Evolutionary conservation across 148 eudicot genomes (phyloP).

Genomic region (Euryodendron excelsum): DNA sequence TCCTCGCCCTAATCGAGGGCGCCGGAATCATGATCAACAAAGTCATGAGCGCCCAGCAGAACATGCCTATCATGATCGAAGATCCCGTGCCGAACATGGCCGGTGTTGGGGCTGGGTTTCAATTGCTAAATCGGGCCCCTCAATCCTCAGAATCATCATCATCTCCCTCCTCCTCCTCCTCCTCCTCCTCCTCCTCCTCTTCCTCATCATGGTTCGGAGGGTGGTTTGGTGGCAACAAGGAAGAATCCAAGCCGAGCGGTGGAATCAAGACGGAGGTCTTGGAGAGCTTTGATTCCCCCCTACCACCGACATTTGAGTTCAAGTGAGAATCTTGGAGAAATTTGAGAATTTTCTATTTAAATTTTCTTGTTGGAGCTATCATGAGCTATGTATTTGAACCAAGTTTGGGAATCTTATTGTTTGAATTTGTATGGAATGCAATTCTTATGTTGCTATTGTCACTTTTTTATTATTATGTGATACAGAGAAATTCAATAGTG

Average conservation of each 20-base stretch:
- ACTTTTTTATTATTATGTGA: too few relatives aligned
- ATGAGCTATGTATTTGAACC: too few relatives aligned
- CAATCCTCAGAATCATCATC: neutral
- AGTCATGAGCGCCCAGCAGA: conserved; percentile 30
- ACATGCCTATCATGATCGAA: conserved; percentile 35
- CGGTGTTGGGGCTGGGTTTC: conserved; percentile 14
- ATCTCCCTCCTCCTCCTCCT: neutral
- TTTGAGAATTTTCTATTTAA: neutral
- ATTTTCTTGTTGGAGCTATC: too few relatives aligned
- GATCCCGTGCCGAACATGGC: conserved; percentile 36
- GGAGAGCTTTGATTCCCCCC: conserved; percentile 81
- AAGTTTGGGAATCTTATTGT: too few relatives aligned
- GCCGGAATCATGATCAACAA: conserved; percentile 65
- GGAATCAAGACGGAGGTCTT: conserved; percentile 54
- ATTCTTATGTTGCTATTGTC: too few relatives aligned
- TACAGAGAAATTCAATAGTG: too few relatives aligned
- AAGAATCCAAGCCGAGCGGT: conserved; percentile 24
- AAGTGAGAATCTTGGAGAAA: conserved; percentile 39
- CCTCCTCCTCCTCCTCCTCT: too few relatives aligned
- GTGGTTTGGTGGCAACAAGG: conserved; percentile 50
- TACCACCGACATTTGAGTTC: conserved; percentile 72
- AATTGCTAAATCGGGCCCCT: neutral
- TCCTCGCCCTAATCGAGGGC: conserved; percentile 63
- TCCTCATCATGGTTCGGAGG: conserved; percentile 59
- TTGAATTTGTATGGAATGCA: too few relatives aligned